A percentile compares a stretch with the other conserved stretches of the same genome.
Evolutionary conservation across 768 basidiomycete genomes (phyloP).

Genomic region (Saitozyma podzolica): DNA sequence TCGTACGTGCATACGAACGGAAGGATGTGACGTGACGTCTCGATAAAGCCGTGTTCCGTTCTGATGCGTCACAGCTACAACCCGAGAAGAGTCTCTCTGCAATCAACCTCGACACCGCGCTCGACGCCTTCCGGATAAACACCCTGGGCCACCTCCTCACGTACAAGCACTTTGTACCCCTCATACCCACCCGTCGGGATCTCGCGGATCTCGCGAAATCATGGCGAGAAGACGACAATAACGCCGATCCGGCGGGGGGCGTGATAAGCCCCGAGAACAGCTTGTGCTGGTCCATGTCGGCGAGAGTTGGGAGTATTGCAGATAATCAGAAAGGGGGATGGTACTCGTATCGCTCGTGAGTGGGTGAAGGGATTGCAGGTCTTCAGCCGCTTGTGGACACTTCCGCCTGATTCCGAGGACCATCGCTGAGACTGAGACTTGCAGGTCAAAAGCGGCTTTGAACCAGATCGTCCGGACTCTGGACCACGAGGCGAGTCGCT

Average conservation of each 20-base stretch:
- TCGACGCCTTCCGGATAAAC: slow-evolving; percentile 54
- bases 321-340: slow-evolving; percentile 55
- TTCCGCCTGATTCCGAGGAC: not conserved
- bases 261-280: slow-evolving; percentile 37
- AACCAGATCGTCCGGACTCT: slow-evolving; percentile 54
- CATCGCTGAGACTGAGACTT: not conserved
- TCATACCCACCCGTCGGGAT: slow-evolving; percentile 50
- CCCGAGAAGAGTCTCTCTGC: slow-evolving; percentile 54
- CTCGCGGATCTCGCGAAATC: slow-evolving; percentile 20
- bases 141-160: slow-evolving; percentile 55
- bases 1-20: slow-evolving; percentile 40
- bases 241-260: slow-evolving; percentile 51
- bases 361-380: not conserved
- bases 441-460: slow-evolving; percentile 55
- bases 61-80: slow-evolving; percentile 45
- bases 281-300: slow-evolving; percentile 52
- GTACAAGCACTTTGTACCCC: slow-evolving; percentile 56
- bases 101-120: slow-evolving; percentile 39
- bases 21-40: not conserved
- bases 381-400: no score
- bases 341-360: slow-evolving; percentile 50
- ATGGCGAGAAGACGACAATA: slow-evolving; percentile 14
- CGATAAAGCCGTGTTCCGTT: not conserved
- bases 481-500: slow-evolving; percentile 51
- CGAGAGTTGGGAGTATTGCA: slow-evolving; percentile 54